Percentiles rank a stretch among this genome's conserved stretches.
Evolutionary conservation across 768 basidiomycete genomes (phyloP).

Genomic region (Tricholoma flavovirens): DNA sequence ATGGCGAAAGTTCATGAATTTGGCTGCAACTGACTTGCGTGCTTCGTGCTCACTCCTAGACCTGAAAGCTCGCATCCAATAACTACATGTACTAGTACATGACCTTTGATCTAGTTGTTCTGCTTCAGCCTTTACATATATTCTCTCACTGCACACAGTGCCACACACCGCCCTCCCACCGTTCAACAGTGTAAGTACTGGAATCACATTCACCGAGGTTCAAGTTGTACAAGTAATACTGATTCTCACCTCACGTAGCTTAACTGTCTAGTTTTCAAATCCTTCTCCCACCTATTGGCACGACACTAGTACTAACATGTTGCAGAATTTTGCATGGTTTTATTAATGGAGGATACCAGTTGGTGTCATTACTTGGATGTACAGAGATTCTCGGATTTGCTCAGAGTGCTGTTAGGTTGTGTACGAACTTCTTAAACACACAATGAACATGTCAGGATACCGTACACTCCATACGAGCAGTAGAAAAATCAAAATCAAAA

Average conservation of each 20-base stretch:
- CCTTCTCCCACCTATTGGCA: neutral
- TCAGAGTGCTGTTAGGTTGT: neutral
- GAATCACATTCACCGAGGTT: neutral
- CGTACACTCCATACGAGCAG: neutral
- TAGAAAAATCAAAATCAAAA: neutral
- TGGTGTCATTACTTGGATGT: neutral
- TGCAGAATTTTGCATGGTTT: neutral
- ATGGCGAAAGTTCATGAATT: neutral
- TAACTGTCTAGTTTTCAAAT: neutral
- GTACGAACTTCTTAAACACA: neutral
- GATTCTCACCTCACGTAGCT: neutral
- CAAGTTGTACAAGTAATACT: neutral
- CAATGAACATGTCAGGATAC: neutral
- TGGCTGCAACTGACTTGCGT: neutral
- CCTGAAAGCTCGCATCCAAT: neutral
- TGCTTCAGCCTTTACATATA: neutral
- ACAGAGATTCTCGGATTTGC: neutral
- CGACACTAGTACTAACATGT: neutral
- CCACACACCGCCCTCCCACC: neutral
- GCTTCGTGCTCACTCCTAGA: neutral
- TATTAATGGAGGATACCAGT: neutral
- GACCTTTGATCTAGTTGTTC: neutral
- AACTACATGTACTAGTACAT: neutral
- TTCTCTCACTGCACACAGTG: neutral
- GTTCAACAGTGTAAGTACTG: neutral